Conservation (phyloP, 129 eudicot genomes). For the Erigeron canadensis region DNA sequence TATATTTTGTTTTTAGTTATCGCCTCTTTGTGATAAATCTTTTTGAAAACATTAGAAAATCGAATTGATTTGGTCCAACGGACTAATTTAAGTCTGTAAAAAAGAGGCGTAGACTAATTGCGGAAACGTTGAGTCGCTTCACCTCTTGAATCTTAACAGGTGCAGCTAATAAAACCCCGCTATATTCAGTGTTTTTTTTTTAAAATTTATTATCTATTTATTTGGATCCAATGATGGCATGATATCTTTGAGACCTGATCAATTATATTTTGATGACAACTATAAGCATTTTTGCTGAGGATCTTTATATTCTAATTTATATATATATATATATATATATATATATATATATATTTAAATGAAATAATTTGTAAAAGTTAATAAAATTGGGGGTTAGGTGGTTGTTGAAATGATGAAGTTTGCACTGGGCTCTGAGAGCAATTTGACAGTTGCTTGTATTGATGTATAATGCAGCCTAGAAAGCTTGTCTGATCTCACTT, state of each 20-base stretch:
- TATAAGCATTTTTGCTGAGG: slow-evolving; percentile 44
- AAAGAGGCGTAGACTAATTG: slow-evolving; percentile 28
- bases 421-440: slow-evolving; percentile 70
- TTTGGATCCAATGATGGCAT: slow-evolving; percentile 41
- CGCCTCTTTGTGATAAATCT: slow-evolving; percentile 23
- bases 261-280: slow-evolving; percentile 30
- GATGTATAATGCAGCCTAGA: slow-evolving; percentile 50
- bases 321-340: no score
- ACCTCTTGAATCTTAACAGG: slow-evolving; percentile 30
- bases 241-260: slow-evolving; percentile 56
- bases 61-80: background rate
- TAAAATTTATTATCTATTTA: background rate
- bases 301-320: background rate
- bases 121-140: slow-evolving; percentile 51
- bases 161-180: slow-evolving; percentile 48
- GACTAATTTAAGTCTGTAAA: background rate
- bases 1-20: background rate
- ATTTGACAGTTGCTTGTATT: slow-evolving; percentile 30
- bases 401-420: slow-evolving; percentile 51
- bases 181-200: background rate
- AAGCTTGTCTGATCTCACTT: slow-evolving; percentile 39
- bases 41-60: background rate
- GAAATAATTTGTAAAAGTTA: no score
- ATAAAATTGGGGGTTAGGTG: no score
- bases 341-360: no score